Base-by-base conservation (phyloP, 371 early-diverging fungal genomes). In the Spiromyces aspiralis region DNA sequence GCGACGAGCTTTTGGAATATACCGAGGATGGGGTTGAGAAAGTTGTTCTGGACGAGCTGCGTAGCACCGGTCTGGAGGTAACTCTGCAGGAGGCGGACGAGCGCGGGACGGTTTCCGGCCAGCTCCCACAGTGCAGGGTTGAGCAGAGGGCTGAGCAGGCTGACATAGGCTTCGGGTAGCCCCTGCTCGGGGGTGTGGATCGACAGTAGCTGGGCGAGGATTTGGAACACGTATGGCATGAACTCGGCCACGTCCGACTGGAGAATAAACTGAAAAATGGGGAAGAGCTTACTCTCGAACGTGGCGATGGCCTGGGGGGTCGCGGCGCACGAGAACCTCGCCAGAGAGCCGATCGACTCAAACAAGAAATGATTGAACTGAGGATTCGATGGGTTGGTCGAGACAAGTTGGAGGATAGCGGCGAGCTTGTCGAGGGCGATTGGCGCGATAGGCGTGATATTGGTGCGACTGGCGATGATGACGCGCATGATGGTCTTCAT, bases 301-400 rank as follows among this genome's bases (percentile, higher is more conserved):
- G 82, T 76, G 27, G 55, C 67, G 6, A 92, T 75, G 0, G 83
- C 75, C 4, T 61, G 70, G 0, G 79, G 77, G 13, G 86, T 73
- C 12, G 63, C 60, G 3, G 57, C 49, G n/a, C 57, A 64, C 44
- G 69, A 51, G 43, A 62, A 82, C 71, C 86, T 72, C 54, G 94
- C 82, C 60, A 95, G 62, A 4, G 87, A 81, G 19, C 86, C 88
- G 47, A 98, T 75, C 19, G 89, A 76, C 65, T 98, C 98, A 65
- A 95, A 98, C 23, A 86, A 67, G 66, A 80, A 95, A 66, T 98
- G 96, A 65, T 87, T 94, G 83, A 95, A 98, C 47, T 80, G 80
- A 2, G 98, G 96, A 68, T 98, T 95, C 67, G 86, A 85, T 12
- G 98, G 98, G 61, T 98, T 98, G 53, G 75, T 75, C 67, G 84